phyloP scores from a whole-genome alignment of 306 rosid species.

The Dryas alaskensis region DNA sequence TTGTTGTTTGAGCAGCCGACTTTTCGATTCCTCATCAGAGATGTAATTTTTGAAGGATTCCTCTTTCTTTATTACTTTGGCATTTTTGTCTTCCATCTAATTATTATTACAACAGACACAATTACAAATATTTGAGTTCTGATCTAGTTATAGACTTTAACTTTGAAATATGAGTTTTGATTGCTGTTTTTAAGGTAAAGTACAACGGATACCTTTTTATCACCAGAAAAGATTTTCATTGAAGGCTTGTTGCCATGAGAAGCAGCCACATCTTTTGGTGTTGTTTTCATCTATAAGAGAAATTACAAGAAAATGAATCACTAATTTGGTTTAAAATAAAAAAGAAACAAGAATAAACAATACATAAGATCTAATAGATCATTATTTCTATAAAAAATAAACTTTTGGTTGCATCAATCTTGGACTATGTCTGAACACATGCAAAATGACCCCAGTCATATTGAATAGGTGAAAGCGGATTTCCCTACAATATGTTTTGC shows the following conservation, averaged over 20 bases:
- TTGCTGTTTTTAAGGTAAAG: slow-evolving; percentile 10
- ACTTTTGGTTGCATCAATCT: not conserved
- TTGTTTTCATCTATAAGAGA: slow-evolving; percentile 44
- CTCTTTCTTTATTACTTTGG: slow-evolving; percentile 42
- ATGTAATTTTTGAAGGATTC: slow-evolving; percentile 29
- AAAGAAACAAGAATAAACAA: not conserved
- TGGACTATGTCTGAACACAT: not conserved
- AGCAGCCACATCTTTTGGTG: slow-evolving; percentile 31
- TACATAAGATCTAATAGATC: not conserved
- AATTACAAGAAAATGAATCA: slow-evolving; percentile 15
- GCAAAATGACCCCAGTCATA: not conserved
- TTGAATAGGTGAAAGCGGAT: not conserved
- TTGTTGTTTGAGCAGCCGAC: slow-evolving; percentile 52
- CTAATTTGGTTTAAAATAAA: not conserved
- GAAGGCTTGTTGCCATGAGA: slow-evolving; percentile 47
- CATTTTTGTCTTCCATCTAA: slow-evolving; percentile 46
- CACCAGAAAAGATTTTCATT: slow-evolving; percentile 42
- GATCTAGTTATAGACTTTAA: not conserved
- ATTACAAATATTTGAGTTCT: slow-evolving; percentile 20
- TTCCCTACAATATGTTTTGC: not conserved
- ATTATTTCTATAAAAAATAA: not conserved
- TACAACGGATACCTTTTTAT: slow-evolving; percentile 47
- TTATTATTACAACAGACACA: slow-evolving; percentile 3
- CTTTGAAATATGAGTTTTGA: not conserved
- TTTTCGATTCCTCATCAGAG: slow-evolving; percentile 53